These are phyloP conservation scores for Erythrophleum ivorense DNA, from an alignment of 331 rosid genomes.

Conservation along the genomic window DNA sequence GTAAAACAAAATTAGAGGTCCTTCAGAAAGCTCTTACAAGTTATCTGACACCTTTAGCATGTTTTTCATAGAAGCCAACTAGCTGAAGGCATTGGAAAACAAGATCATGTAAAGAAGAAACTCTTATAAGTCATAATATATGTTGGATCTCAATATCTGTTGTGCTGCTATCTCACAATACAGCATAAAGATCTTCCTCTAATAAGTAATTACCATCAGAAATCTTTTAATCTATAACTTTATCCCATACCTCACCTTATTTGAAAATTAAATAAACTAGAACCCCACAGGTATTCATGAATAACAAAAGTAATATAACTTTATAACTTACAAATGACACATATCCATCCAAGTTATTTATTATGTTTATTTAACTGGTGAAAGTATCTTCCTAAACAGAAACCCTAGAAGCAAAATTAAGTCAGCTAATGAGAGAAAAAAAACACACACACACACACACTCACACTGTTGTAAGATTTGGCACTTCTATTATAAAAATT, in stretches of 20 bases:
- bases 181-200: no score
- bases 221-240: conserved; percentile 7
- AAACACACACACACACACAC: no score
- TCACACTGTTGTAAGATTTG: no score
- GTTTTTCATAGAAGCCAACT: background rate
- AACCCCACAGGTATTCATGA: conserved; percentile 5
- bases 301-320: background rate
- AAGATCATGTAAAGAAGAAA: background rate
- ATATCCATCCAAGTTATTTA: no score
- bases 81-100: background rate
- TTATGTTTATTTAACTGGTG: no score
- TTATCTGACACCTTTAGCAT: background rate
- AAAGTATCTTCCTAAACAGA: no score
- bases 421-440: no score
- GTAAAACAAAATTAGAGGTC: background rate
- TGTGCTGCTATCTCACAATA: background rate
- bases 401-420: no score
- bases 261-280: conserved; percentile 13
- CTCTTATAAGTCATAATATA: no score
- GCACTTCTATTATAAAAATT: no score
- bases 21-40: conserved; percentile 13
- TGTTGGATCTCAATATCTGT: background rate
- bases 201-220: background rate
- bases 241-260: conserved; percentile 9
- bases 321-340: background rate